Base-by-base conservation (phyloP, 1,139 yeast species). In the Sugiyamaella grinbergsii region DNA sequence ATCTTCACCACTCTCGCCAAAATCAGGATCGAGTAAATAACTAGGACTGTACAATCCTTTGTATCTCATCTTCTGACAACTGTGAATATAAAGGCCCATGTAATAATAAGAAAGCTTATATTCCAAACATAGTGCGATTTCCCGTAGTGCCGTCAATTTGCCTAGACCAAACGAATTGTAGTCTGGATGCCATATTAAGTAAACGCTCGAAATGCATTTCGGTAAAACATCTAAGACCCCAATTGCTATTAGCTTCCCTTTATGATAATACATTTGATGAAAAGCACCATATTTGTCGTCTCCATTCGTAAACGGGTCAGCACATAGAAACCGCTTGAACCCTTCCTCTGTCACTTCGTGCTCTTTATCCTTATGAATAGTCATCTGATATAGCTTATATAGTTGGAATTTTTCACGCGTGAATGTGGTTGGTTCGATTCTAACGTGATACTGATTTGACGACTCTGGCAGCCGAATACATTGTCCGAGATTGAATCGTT, bases 171-270 rank as follows among this genome's bases (percentile, higher is more conserved):
- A 70, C 51, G 80, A 75, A 1, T 83, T 81, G 64, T 76, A 84
- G 54, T 82, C 91, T 0, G 95, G 95, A 63, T 90, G 94, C 88
- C 95, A 89, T 15, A 90, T 81, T 62, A 90, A 85, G 63, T 90
- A 91, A 0, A 91, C 93, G 0, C 95, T 83, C 0, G 96, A 88
- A 0, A 91, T 67, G 0, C 91, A 85, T 15, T 80, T 68, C 0
- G 96, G 96, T 33, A 91, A 66, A 29, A 90, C 71, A 65, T 91
- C 98, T 23, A 86, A 65, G 0, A 90, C 87, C 0, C 89, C 88
- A 29, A 91, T 70, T 0, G 94, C 96, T 36, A 88, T 79, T 28
- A 91, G 70, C 53, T 77, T 74, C 4, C 70, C 81, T 43, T 86
- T 78, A 20, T 78, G 65, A 60, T 85, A 85, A 62, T 89, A 90